These are phyloP conservation scores for Sungouiozyma ichnusensis DNA, from an alignment of 805 yeast genomes.

Conservation along the genomic window DNA sequence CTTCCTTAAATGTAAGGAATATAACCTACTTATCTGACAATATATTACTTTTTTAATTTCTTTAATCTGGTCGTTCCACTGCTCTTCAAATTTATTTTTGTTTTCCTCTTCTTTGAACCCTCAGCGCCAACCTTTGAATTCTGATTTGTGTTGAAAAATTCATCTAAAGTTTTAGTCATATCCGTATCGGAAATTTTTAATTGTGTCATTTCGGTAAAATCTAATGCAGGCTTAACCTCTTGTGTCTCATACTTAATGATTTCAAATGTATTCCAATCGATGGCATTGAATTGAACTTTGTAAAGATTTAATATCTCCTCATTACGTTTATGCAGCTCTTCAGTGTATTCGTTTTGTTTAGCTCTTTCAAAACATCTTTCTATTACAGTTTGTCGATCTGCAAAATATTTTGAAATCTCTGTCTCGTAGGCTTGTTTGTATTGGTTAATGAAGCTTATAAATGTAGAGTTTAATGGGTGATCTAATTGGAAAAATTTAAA, in stretches of 20 bases:
- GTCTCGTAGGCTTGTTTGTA: slow-evolving; percentile 30
- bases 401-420: slow-evolving; percentile 10
- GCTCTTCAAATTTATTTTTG: slow-evolving; percentile 40
- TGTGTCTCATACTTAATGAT: slow-evolving; percentile 47
- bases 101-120: slow-evolving; percentile 35
- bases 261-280: slow-evolving; percentile 81
- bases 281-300: slow-evolving; percentile 53
- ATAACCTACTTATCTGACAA: too few species aligned
- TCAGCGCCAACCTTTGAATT: slow-evolving; percentile 3
- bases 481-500: slow-evolving; percentile 53
- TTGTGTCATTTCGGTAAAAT: slow-evolving; percentile 6
- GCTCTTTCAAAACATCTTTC: slow-evolving; percentile 44
- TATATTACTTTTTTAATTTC: slow-evolving; percentile 8
- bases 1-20: too few species aligned
- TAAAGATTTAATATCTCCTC: slow-evolving; percentile 26
- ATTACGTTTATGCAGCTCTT: slow-evolving; percentile 30
- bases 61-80: slow-evolving; percentile 59
- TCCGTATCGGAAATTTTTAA: neutral
- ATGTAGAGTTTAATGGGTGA: slow-evolving; percentile 54
- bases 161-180: neutral
- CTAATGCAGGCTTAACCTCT: slow-evolving; percentile 30
- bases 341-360: slow-evolving; percentile 33
- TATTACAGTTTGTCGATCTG: slow-evolving; percentile 1
- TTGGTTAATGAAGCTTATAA: slow-evolving; percentile 41
- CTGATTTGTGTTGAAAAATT: neutral